Evolutionary conservation across 768 basidiomycete genomes (phyloP).

Genomic region (Auriscalpium vulgare): DNA sequence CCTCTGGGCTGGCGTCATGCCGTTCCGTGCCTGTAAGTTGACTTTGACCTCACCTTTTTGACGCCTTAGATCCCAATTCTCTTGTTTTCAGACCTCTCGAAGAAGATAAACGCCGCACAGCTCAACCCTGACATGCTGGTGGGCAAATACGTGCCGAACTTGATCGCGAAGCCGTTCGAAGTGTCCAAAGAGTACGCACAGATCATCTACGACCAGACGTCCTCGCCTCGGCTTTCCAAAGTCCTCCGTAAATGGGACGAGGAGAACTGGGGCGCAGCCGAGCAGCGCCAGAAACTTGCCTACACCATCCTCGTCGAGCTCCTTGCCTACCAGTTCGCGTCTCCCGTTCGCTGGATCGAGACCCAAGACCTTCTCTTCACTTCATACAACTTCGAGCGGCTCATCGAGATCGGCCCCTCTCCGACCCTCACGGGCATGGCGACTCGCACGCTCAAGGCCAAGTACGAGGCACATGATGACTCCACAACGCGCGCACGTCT

Average conservation of each 20-base stretch:
- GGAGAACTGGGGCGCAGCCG: constrained; percentile 74
- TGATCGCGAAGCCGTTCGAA: constrained; percentile 83
- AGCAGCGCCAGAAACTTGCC: constrained; percentile 87
- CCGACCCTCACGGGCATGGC: constrained; percentile 97
- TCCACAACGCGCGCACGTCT: constrained; percentile 69
- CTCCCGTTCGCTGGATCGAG: constrained; percentile 98
- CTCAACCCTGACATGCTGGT: constrained; percentile 93
- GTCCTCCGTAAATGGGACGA: constrained; percentile 92
- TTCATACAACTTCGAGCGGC: constrained; percentile 79
- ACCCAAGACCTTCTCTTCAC: constrained; percentile 94
- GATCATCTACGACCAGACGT: constrained; percentile 93
- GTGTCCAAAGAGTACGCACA: constrained; percentile 85
- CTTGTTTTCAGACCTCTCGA: constrained; percentile 69
- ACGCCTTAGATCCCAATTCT: background rate
- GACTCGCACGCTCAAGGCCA: constrained; percentile 79
- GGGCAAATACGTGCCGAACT: constrained; percentile 95
- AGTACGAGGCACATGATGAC: constrained; percentile 88
- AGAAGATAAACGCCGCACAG: constrained; percentile 90
- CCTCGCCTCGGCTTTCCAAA: constrained; percentile 90
- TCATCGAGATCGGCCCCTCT: constrained; percentile 94
- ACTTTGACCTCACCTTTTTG: too few species aligned
- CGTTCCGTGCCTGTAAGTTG: constrained; percentile 87
- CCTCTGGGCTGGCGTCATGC: constrained; percentile 96
- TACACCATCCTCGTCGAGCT: constrained; percentile 96
- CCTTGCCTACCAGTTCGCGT: constrained; percentile 96